Conservation (phyloP, 768 basidiomycete genomes). For the Kwoniella heveanensis region DNA sequence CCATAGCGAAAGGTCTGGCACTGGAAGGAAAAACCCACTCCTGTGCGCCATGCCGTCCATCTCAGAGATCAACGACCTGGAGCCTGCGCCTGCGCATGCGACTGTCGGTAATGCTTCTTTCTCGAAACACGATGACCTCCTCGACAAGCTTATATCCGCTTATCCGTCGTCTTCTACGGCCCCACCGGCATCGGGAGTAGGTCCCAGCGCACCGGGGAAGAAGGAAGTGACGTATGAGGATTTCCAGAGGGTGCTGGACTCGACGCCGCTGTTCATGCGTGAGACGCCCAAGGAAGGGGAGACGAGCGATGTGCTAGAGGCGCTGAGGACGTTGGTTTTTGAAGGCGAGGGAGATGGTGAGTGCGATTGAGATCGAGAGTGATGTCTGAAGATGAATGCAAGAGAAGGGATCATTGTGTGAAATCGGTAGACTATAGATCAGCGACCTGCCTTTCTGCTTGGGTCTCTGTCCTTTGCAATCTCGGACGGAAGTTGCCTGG, state of each 20-base stretch:
- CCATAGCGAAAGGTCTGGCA: no score
- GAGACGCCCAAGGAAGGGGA: conserved; percentile 71
- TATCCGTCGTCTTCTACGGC: background rate
- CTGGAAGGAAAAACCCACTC: no score
- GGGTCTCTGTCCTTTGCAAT: no score
- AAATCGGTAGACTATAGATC: no score
- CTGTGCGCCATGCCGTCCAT: background rate
- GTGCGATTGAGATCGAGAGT: conserved; percentile 53
- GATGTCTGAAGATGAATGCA: no score
- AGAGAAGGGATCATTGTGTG: no score
- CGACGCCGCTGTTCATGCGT: conserved; percentile 89
- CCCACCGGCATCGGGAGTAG: conserved; percentile 1
- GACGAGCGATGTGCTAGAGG: conserved; percentile 71
- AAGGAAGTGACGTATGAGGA: conserved; percentile 45
- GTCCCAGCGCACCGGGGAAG: conserved; percentile 21
- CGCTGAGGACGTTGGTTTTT: conserved; percentile 79
- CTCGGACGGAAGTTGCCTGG: no score
- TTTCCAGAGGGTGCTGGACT: conserved; percentile 60
- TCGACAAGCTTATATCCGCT: conserved; percentile 11
- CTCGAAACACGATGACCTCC: conserved; percentile 14
- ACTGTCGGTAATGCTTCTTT: no score
- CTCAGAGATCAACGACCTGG: background rate
- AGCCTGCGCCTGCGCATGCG: background rate
- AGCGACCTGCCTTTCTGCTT: no score
- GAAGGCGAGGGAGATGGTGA: conserved; percentile 93